Evolutionary conservation across 2,329 filamentous ascomycete genomes (phyloP).

Genomic region (Epichloe sp.): DNA sequence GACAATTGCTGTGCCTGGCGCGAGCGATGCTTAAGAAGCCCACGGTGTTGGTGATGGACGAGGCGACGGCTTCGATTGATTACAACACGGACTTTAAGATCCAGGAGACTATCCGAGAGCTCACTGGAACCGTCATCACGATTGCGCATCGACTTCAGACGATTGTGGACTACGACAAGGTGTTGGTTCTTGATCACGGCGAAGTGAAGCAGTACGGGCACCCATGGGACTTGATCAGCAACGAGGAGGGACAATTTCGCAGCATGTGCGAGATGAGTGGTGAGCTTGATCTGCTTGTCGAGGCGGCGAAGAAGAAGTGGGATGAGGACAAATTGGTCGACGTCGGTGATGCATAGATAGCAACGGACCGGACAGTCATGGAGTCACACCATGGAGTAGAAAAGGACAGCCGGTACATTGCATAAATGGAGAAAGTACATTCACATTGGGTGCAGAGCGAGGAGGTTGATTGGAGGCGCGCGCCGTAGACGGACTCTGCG

Average conservation of each 20-base stretch:
- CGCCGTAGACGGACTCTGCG: background rate
- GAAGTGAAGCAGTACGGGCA: constrained; percentile 81
- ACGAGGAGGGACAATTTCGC: constrained; percentile 50
- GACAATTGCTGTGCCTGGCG: constrained; percentile 86
- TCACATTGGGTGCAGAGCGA: too few species aligned
- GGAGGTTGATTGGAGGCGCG: too few species aligned
- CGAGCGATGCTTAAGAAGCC: constrained; percentile 84
- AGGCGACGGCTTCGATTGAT: constrained; percentile 94
- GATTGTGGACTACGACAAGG: constrained; percentile 97
- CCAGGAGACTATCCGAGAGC: constrained; percentile 87
- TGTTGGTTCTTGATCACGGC: constrained; percentile 85
- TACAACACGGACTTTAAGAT: constrained; percentile 94
- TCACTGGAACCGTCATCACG: constrained; percentile 87
- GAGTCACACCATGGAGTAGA: background rate
- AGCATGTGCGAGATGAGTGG: constrained; percentile 55
- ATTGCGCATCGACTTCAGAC: constrained; percentile 94
- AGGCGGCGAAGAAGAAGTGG: constrained; percentile 43
- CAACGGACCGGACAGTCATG: background rate
- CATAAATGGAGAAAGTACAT: too few species aligned
- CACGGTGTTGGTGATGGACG: constrained; percentile 96
- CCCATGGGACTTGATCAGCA: constrained; percentile 67
- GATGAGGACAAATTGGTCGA: constrained; percentile 26
- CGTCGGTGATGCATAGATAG: constrained; percentile 9
- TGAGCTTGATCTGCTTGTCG: constrained; percentile 36
- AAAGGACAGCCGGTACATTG: too few species aligned